A percentile compares a stretch with the other conserved stretches of the same genome.
These are phyloP conservation scores for Ceratobasidium sp. DNA, from an alignment of 1,284 basidiomycete genomes.

Conservation along the genomic window DNA sequence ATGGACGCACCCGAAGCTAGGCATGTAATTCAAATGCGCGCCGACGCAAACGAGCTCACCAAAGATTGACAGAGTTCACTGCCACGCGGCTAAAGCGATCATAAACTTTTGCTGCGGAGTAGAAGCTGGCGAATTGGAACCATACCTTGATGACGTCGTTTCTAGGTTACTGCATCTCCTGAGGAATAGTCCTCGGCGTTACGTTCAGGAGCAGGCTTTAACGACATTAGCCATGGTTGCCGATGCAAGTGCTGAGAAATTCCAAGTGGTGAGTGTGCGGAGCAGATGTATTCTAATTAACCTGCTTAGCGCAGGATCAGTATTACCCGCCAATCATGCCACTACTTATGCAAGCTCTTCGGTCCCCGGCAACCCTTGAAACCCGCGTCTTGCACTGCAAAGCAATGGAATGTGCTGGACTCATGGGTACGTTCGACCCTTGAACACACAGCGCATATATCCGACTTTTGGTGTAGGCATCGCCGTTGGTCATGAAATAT, in stretches of 20 bases:
- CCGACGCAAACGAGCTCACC: no score
- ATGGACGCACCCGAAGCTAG: conserved; percentile 79
- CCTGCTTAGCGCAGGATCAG: conserved; percentile 54
- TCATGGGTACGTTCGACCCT: conserved; percentile 67
- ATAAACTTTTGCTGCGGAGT: conserved; percentile 90
- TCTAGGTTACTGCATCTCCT: conserved; percentile 74
- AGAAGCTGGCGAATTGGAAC: conserved; percentile 72
- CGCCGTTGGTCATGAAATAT: conserved; percentile 80
- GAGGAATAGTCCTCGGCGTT: conserved; percentile 59
- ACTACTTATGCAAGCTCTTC: conserved; percentile 73
- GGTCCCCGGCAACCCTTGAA: conserved; percentile 72
- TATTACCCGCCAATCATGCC: conserved; percentile 83
- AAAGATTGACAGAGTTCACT: conserved; percentile 68
- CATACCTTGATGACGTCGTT: conserved; percentile 81
- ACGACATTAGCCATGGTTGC: conserved; percentile 87
- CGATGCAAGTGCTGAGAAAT: conserved; percentile 72
- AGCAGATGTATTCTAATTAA: conserved; percentile 63
- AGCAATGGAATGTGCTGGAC: conserved; percentile 86
- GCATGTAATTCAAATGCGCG: conserved; percentile 56
- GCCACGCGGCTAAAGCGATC: conserved; percentile 85
- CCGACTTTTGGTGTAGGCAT: conserved; percentile 64
- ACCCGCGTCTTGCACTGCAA: conserved; percentile 76
- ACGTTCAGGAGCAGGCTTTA: conserved; percentile 86
- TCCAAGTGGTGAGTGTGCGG: conserved; percentile 51
- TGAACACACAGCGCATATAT: conserved; percentile 19